A percentile compares a stretch with the other conserved stretches of the same genome.
Evolutionary conservation across 2,329 filamentous ascomycete genomes (phyloP).

Genomic region (Pseudogymnoascus sp.): DNA sequence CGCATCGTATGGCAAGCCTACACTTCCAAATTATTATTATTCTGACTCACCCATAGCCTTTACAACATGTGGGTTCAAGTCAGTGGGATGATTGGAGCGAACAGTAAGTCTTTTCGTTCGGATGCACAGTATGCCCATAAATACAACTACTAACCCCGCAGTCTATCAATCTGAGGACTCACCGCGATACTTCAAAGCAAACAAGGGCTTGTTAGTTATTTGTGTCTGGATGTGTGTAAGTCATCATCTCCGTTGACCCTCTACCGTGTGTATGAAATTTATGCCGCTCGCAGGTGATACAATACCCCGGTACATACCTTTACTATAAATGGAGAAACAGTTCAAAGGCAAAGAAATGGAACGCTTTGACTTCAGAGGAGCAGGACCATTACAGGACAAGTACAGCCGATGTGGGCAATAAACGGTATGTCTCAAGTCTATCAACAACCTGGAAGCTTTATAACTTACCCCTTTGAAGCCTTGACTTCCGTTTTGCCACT

Average conservation of each 20-base stretch:
- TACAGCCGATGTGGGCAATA: background rate
- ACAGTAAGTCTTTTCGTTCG: background rate
- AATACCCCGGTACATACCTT: background rate
- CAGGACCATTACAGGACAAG: slow-evolving; percentile 16
- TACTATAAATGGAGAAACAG: background rate
- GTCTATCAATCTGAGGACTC: background rate
- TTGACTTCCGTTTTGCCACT: background rate
- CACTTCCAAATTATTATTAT: background rate
- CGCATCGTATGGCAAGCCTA: background rate
- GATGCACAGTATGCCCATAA: background rate
- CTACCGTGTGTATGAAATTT: background rate
- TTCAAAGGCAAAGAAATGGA: slow-evolving; percentile 30
- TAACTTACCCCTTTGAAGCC: background rate
- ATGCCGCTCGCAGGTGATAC: background rate
- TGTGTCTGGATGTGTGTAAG: background rate
- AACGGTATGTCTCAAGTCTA: background rate
- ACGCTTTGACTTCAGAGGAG: slow-evolving; percentile 26
- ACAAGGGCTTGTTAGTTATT: background rate
- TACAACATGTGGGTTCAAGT: background rate
- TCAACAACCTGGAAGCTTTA: background rate
- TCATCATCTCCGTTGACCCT: background rate
- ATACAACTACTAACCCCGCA: background rate
- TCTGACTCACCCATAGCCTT: background rate
- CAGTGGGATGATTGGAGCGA: background rate
- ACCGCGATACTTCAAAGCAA: background rate